Conservation (phyloP, 164 flowering plant genomes). For the Echeveria elegans region DNA sequence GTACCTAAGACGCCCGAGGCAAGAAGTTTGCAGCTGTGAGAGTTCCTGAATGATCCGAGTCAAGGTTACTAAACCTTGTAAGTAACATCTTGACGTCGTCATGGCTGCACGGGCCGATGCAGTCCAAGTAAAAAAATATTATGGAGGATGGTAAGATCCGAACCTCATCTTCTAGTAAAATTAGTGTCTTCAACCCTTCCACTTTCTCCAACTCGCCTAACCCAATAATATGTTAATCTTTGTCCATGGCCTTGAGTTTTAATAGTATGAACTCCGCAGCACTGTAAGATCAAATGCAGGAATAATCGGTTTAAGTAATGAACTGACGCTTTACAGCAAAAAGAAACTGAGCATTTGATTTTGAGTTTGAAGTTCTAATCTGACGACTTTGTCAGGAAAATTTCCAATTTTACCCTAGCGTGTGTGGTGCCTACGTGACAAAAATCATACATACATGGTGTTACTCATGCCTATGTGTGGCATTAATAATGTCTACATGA, state of each 20-base stretch:
- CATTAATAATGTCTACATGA: too few relatives aligned
- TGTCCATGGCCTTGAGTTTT: conserved; percentile 81
- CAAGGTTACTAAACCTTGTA: conserved; percentile 57
- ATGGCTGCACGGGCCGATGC: conserved; percentile 43
- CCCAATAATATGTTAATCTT: too few relatives aligned
- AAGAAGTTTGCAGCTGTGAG: conserved; percentile 46
- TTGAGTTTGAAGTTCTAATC: conserved; percentile 33
- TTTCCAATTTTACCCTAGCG: too few relatives aligned
- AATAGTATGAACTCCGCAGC: conserved; percentile 62
- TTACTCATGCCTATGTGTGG: too few relatives aligned
- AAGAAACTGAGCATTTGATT: not conserved
- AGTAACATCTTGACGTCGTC: conserved; percentile 51
- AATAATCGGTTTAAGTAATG: not conserved
- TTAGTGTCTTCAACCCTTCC: too few relatives aligned
- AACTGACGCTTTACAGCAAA: too few relatives aligned
- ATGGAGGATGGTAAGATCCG: too few relatives aligned
- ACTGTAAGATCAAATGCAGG: conserved; percentile 24
- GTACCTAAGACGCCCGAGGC: conserved; percentile 19
- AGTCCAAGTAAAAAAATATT: too few relatives aligned
- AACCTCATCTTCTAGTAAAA: too few relatives aligned
- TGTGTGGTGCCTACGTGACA: too few relatives aligned
- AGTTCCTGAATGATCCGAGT: conserved; percentile 71
- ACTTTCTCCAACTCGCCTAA: too few relatives aligned
- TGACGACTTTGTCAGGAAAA: conserved; percentile 48
- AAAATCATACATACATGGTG: too few relatives aligned